phyloP scores from a whole-genome alignment of 805 yeast genomes.

The Komagataella phaffii region DNA sequence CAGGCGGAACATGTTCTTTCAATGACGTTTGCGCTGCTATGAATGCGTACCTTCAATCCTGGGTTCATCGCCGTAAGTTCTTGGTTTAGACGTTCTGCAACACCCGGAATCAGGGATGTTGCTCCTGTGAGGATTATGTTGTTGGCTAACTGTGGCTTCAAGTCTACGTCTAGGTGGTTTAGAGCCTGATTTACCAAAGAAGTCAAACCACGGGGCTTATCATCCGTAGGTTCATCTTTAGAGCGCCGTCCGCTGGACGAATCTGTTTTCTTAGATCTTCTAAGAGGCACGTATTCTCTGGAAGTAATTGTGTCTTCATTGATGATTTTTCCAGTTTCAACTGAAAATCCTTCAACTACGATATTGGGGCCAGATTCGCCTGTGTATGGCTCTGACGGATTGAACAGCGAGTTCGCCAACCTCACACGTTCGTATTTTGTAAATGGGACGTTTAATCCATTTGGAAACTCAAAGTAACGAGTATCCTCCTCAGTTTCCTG shows the following conservation, averaged over 20 bases:
- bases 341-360: constrained; percentile 19
- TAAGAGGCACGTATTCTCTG: constrained; percentile 65
- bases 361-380: constrained; percentile 10
- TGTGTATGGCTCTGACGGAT: constrained; percentile 30
- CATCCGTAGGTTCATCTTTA: constrained; percentile 14
- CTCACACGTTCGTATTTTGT: constrained; percentile 41
- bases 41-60: constrained; percentile 72
- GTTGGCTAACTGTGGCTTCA: constrained; percentile 77
- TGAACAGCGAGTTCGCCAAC: constrained; percentile 63
- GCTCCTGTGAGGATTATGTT: constrained; percentile 85
- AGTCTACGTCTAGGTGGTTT: constrained; percentile 60
- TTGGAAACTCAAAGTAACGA: constrained; percentile 60
- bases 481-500: constrained; percentile 11
- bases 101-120: constrained; percentile 65
- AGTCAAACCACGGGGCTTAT: constrained; percentile 28
- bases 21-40: constrained; percentile 63
- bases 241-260: not conserved
- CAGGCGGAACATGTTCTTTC: constrained; percentile 78
- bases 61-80: constrained; percentile 66
- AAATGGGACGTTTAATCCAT: constrained; percentile 55
- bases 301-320: constrained; percentile 16
- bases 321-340: constrained; percentile 42
- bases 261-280: constrained; percentile 33
- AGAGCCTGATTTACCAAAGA: constrained; percentile 44
- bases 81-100: constrained; percentile 60